These are phyloP conservation scores for Cystoderma amianthinum DNA, from an alignment of 768 basidiomycete species.

Conservation along the genomic window DNA sequence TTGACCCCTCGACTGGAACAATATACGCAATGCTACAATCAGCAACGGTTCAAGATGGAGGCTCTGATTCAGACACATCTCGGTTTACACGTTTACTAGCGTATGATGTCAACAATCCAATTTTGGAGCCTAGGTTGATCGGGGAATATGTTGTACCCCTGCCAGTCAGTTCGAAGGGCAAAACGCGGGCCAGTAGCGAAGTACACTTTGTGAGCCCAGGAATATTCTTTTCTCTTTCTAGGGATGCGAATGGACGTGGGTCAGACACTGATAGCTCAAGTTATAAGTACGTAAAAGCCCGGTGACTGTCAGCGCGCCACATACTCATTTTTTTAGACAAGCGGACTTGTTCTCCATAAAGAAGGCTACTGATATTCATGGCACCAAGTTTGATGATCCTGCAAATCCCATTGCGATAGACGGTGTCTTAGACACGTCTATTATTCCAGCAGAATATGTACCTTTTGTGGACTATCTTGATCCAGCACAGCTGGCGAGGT, in stretches of 20 bases:
- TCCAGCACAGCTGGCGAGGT: constrained; percentile 44
- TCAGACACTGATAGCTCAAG: constrained; percentile 38
- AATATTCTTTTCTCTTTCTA: constrained; percentile 51
- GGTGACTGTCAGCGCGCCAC: constrained; percentile 2
- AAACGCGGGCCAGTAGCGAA: constrained; percentile 48
- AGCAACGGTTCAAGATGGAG: constrained; percentile 61
- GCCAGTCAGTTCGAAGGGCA: constrained; percentile 42
- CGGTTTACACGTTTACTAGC: constrained; percentile 51
- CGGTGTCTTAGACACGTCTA: constrained; percentile 36
- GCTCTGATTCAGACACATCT: constrained; percentile 33
- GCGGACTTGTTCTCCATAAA: constrained; percentile 53
- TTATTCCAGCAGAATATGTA: constrained; percentile 48
- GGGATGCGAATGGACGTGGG: constrained; percentile 57
- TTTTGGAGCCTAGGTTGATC: constrained; percentile 26
- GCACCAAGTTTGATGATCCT: constrained; percentile 47
- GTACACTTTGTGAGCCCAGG: constrained; percentile 44
- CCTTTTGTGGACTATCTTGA: constrained; percentile 53
- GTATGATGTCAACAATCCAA: constrained; percentile 37
- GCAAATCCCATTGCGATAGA: constrained; percentile 40
- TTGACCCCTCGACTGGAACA: constrained; percentile 35
- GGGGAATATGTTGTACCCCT: constrained; percentile 59
- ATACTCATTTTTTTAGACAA: constrained; percentile 26
- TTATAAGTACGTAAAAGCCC: constrained; percentile 37
- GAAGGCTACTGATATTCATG: constrained; percentile 55
- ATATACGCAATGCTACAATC: constrained; percentile 61